Conservation (phyloP, 495 filamentous ascomycete species). For the Hypoxylon fuscum region DNA sequence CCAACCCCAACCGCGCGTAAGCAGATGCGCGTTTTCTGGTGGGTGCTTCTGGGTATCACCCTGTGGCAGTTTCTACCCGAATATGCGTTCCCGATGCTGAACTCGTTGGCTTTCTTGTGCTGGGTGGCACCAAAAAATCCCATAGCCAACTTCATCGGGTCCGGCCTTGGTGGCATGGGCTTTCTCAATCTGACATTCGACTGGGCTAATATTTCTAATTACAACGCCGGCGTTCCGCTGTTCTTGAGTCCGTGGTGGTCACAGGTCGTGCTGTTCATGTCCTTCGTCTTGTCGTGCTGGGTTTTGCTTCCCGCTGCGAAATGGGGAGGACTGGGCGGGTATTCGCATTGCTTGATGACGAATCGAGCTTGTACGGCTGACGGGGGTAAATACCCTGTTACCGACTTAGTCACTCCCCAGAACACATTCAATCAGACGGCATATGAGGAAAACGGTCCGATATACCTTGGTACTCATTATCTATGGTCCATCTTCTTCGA, state of each 20-base stretch:
- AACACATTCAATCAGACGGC: slow-evolving; percentile 63
- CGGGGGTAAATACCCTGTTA: slow-evolving; percentile 59
- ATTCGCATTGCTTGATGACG: slow-evolving; percentile 62
- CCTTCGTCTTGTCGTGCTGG: slow-evolving; percentile 65
- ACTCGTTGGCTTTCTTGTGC: slow-evolving; percentile 68
- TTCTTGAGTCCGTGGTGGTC: slow-evolving; percentile 66
- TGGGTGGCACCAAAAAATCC: slow-evolving; percentile 66
- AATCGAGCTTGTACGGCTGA: slow-evolving; percentile 59
- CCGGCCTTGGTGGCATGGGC: slow-evolving; percentile 66
- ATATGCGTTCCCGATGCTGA: slow-evolving; percentile 64
- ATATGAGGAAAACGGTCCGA: slow-evolving; percentile 58
- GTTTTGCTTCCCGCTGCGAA: slow-evolving; percentile 64
- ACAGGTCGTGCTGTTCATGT: slow-evolving; percentile 61
- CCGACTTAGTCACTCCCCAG: slow-evolving; percentile 55
- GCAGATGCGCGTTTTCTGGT: slow-evolving; percentile 65
- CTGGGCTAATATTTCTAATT: slow-evolving; percentile 65
- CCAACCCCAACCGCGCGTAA: slow-evolving; percentile 58
- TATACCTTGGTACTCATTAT: slow-evolving; percentile 63
- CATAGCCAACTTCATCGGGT: slow-evolving; percentile 66
- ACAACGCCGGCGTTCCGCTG: slow-evolving; percentile 56
- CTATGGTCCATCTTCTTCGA: slow-evolving; percentile 67
- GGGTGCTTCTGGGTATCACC: slow-evolving; percentile 58
- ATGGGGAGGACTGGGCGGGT: slow-evolving; percentile 62
- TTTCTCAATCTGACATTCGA: slow-evolving; percentile 65
- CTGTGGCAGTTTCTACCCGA: slow-evolving; percentile 69